phyloP scores from a whole-genome alignment of 768 basidiomycete genomes.

The Udeniomyces megalosporus region DNA sequence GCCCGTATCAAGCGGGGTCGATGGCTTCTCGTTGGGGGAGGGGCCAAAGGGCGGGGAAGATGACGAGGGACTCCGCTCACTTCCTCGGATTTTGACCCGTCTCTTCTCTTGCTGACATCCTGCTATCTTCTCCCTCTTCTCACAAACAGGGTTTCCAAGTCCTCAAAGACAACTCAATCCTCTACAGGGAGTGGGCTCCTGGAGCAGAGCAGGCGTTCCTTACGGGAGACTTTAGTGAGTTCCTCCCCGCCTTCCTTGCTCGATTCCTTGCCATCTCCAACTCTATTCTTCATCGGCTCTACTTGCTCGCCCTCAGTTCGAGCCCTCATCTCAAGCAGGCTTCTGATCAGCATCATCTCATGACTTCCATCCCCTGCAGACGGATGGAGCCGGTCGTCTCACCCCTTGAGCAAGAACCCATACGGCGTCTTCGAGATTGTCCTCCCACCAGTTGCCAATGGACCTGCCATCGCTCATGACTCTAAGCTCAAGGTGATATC shows the following conservation, averaged over 20 bases:
- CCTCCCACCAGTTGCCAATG: slow-evolving; percentile 52
- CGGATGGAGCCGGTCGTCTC: slow-evolving; percentile 66
- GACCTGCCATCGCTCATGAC: slow-evolving; percentile 78
- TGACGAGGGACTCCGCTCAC: too few species aligned
- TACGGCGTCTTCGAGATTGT: slow-evolving; percentile 84
- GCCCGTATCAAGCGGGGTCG: neutral
- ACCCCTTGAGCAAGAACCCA: slow-evolving; percentile 66
- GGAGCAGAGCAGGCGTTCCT: slow-evolving; percentile 64
- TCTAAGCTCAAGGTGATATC: slow-evolving; percentile 71
- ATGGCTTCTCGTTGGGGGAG: too few species aligned
- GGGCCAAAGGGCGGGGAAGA: too few species aligned
- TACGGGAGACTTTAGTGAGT: slow-evolving; percentile 93
- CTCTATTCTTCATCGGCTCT: too few species aligned
- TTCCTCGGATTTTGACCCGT: too few species aligned
- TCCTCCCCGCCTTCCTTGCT: slow-evolving; percentile 4
- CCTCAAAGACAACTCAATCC: slow-evolving; percentile 46
- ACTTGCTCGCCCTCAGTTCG: too few species aligned
- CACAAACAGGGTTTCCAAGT: slow-evolving; percentile 49
- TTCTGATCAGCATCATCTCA: neutral
- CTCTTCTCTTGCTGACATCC: too few species aligned
- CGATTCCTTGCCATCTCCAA: neutral
- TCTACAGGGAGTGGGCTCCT: slow-evolving; percentile 94
- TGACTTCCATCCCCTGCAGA: slow-evolving; percentile 37
- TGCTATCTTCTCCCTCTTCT: too few species aligned
- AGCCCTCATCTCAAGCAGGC: too few species aligned